Evolutionary conservation across 1,284 basidiomycete genomes (phyloP).

Genomic region (Ustilago hordei): DNA sequence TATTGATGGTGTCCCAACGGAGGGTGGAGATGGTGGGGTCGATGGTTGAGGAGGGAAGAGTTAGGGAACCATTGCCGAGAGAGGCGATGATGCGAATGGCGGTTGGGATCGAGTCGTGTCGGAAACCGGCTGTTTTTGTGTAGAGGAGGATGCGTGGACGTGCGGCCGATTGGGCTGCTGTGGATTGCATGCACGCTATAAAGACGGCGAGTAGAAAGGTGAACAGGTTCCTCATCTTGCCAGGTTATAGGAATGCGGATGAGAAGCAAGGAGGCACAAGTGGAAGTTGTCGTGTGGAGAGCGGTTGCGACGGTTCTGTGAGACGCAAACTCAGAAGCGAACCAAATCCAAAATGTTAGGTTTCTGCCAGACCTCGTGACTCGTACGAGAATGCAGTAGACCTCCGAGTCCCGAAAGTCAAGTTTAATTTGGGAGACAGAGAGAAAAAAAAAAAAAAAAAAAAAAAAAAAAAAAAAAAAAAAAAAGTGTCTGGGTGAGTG

Average conservation of each 20-base stretch:
- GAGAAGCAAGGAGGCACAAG: not conserved
- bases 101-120: conserved; percentile 83
- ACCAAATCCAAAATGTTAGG: too few relatives aligned
- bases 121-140: conserved; percentile 69
- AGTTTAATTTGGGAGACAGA: not conserved
- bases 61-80: conserved; percentile 75
- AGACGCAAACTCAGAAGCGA: not conserved
- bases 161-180: conserved; percentile 1
- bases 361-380: not conserved
- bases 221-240: conserved; percentile 2
- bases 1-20: conserved; percentile 41
- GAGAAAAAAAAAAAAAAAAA: conserved; percentile 10
- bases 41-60: conserved; percentile 71
- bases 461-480: conserved; percentile 15
- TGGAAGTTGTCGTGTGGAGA: not conserved
- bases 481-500: not conserved
- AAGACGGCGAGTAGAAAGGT: not conserved
- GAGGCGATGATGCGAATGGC: conserved; percentile 75
- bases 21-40: conserved; percentile 30
- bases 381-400: not conserved
- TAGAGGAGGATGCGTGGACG: conserved; percentile 58
- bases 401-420: not conserved
- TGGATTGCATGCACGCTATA: conserved; percentile 5
- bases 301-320: not conserved
- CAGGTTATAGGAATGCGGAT: not conserved